A percentile compares a stretch with the other conserved stretches of the same genome.
Conservation (phyloP, 2,329 filamentous ascomycete species). For the Microdochium trichocladiopsis region DNA sequence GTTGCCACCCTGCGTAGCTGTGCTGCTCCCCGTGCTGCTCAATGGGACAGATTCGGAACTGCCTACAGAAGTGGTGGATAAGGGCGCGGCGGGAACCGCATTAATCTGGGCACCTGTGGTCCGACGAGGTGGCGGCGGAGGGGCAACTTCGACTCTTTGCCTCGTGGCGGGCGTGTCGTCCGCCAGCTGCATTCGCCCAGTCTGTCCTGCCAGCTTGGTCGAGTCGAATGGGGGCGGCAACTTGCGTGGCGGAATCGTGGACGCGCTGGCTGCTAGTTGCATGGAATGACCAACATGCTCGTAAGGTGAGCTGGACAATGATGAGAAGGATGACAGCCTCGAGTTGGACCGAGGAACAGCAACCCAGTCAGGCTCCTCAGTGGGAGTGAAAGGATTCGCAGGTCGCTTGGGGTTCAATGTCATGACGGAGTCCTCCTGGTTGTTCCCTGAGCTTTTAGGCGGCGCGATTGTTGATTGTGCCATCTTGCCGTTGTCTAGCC, state of each 20-base stretch:
- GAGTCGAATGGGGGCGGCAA: slow-evolving; percentile 44
- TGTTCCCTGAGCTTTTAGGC: slow-evolving; percentile 41
- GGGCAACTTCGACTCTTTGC: slow-evolving; percentile 22
- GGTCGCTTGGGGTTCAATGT: slow-evolving; percentile 66
- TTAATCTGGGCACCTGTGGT: slow-evolving; percentile 15
- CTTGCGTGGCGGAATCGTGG: slow-evolving; percentile 38
- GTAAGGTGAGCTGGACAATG: slow-evolving; percentile 52
- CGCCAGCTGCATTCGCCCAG: slow-evolving; percentile 32
- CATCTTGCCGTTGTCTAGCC: slow-evolving; percentile 63
- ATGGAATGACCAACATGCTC: slow-evolving; percentile 48
- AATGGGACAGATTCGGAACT: slow-evolving; percentile 12
- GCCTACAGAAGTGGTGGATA: slow-evolving; percentile 10
- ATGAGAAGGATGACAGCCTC: slow-evolving; percentile 45
- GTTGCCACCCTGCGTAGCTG: slow-evolving; percentile 24
- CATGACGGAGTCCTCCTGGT: slow-evolving; percentile 38
- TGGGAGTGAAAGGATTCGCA: slow-evolving; percentile 73
- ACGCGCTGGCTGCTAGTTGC: slow-evolving; percentile 35
- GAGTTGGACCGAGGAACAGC: slow-evolving; percentile 49
- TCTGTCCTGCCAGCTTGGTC: slow-evolving; percentile 35
- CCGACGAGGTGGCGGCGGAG: slow-evolving; percentile 34
- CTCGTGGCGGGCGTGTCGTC: slow-evolving; percentile 27
- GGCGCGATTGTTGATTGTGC: slow-evolving; percentile 67
- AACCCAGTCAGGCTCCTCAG: slow-evolving; percentile 80
- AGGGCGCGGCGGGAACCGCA: slow-evolving; percentile 2
- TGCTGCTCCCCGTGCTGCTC: slow-evolving; percentile 23